These are phyloP conservation scores for Nemania abortiva DNA, from an alignment of 2,329 filamentous ascomycete species.

Conservation along the genomic window DNA sequence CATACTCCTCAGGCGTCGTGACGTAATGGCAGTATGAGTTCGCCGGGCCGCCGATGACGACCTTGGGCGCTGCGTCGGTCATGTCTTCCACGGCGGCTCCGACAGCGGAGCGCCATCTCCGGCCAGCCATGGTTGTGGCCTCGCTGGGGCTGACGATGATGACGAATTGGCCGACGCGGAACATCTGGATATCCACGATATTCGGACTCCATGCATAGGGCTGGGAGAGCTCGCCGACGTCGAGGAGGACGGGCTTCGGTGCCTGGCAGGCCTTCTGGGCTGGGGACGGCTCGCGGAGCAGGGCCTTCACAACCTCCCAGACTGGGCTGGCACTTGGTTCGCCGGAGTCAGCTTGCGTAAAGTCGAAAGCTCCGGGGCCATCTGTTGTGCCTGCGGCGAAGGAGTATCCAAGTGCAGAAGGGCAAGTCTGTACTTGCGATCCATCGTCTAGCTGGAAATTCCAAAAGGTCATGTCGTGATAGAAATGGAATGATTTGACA, in stretches of 20 bases:
- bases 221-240: constrained; percentile 79
- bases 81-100: constrained; percentile 60
- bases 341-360: constrained; percentile 83
- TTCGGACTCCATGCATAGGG: constrained; percentile 92
- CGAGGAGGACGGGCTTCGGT: constrained; percentile 86
- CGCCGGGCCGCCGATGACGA: constrained; percentile 86
- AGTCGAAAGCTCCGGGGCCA: constrained; percentile 88
- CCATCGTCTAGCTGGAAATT: constrained; percentile 79
- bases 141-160: constrained; percentile 90
- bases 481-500: constrained; percentile 84
- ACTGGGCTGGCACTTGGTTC: constrained; percentile 77
- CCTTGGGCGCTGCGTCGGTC: constrained; percentile 67
- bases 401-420: constrained; percentile 86
- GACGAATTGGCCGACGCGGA: constrained; percentile 85
- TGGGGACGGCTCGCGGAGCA: constrained; percentile 75
- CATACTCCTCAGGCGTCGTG: constrained; percentile 82
- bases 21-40: constrained; percentile 92
- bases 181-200: constrained; percentile 85
- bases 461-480: constrained; percentile 80
- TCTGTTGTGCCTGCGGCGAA: constrained; percentile 93
- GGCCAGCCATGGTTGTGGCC: constrained; percentile 90
- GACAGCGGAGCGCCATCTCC: constrained; percentile 83
- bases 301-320: constrained; percentile 79
- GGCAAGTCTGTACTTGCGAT: constrained; percentile 78
- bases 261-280: constrained; percentile 80